Evolutionary conservation across 2,329 filamentous ascomycete species (phyloP).

Genomic region (Fusarium begoniae): DNA sequence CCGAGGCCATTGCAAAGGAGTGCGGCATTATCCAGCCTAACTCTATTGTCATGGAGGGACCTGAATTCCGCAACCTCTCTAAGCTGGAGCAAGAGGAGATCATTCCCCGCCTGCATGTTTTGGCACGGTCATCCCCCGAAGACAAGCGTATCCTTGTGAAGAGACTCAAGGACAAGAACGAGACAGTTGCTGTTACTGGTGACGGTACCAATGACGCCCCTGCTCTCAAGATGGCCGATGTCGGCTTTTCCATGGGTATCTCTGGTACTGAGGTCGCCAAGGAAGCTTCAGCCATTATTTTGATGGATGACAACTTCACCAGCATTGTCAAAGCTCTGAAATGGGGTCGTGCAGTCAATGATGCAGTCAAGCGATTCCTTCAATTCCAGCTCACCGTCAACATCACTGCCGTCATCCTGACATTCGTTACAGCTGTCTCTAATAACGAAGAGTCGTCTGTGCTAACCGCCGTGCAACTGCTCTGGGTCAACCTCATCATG

Average conservation of each 20-base stretch:
- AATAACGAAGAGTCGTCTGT: constrained; percentile 76
- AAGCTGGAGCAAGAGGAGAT: constrained; percentile 71
- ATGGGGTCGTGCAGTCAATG: constrained; percentile 82
- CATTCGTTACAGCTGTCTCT: constrained; percentile 86
- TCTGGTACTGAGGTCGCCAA: constrained; percentile 86
- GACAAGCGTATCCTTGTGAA: constrained; percentile 80
- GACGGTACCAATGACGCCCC: constrained; percentile 88
- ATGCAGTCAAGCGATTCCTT: constrained; percentile 80
- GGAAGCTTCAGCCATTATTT: constrained; percentile 84
- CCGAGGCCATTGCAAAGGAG: constrained; percentile 80
- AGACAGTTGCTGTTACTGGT: constrained; percentile 84
- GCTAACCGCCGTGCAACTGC: constrained; percentile 86
- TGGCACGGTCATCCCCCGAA: constrained; percentile 79
- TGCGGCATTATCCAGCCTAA: constrained; percentile 77
- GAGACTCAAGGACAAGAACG: constrained; percentile 74
- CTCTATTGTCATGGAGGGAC: constrained; percentile 80
- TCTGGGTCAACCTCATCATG: constrained; percentile 99
- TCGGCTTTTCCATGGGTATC: constrained; percentile 88
- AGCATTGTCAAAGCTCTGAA: constrained; percentile 87
- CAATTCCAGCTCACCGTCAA: constrained; percentile 88
- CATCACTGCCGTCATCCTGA: constrained; percentile 86
- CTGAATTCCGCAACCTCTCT: constrained; percentile 77
- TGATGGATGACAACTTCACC: constrained; percentile 89
- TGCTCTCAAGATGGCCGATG: constrained; percentile 81
- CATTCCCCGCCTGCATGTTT: constrained; percentile 74